Evolutionary conservation across 2,329 filamentous ascomycete species (phyloP), one percentile per base, ranked within the genome.

Genomic region (Amauroascus verrucosus): DNA sequence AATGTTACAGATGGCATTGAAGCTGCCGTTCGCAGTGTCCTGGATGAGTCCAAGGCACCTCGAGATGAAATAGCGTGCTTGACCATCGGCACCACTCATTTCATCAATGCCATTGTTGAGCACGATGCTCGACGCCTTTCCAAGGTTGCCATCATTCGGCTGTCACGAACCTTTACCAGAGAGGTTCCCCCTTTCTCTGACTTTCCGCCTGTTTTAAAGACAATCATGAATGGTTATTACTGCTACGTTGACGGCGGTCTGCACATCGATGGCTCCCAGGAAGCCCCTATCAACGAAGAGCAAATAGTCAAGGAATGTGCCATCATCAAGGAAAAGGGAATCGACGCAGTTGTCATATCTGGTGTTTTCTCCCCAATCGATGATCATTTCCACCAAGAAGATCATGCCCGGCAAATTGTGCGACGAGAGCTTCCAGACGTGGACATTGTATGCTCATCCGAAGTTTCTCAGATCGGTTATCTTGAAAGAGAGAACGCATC

Each of bases 351-450:
- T 1, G 79, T 80, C 0, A 67, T 83, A 3, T 74, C 76, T 3
- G 79, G 79, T 1, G 73, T 81, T 7, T 82, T 79, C 64, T 78
- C 76, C 7, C 78, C 79, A 0, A 77, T 81, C 22, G 79, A 83
- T 60, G 72, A 75, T 8, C 58, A 71, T 2, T 74, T 74, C 59
- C 65, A 64, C 40, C 79, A 82, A 61, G 79, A 81, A 63, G 67
- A 75, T 37, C 64, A 69, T 2, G 77, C 76, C 2, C 69, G 71
- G 2, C 65, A 68, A 2, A 75, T 80, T 40, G 65, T 81, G 16
- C 67, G 68, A 24, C 64, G 70, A 6, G 75, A 75, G 58, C 63
- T 77, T 2, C 69, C 72, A 1, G 68, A 66, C 0, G 67, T 74
- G 4, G 74, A 80, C 57, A 70, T 80, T 6, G 73, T 78, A 1